Evolutionary conservation across 352 stramenopile species (phyloP).

Genomic region (Elongisporangium prolatum): DNA sequence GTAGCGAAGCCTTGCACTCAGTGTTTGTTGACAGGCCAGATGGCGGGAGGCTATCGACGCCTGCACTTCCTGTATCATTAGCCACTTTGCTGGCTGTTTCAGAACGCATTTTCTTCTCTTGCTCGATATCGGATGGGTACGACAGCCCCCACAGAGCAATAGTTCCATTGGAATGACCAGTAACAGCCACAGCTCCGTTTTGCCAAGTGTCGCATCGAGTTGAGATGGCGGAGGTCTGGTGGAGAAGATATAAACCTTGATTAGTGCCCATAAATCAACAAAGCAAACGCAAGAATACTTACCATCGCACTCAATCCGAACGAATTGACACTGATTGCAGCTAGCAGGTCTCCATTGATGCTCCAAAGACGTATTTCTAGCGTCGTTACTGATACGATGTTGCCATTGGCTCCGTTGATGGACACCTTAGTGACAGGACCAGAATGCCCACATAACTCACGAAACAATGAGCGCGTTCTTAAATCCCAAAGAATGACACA

Average conservation of each 20-base stretch:
- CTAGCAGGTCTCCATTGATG: conserved; percentile 74
- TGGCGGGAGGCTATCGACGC: neutral
- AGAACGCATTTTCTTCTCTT: conserved; percentile 18
- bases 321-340: conserved; percentile 26
- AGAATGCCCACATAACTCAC: conserved; percentile 53
- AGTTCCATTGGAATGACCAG: conserved; percentile 63
- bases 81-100: neutral
- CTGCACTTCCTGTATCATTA: neutral
- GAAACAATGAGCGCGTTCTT: conserved; percentile 45
- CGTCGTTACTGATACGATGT: conserved; percentile 46
- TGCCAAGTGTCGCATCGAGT: conserved; percentile 78
- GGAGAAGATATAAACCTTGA: conserved; percentile 1
- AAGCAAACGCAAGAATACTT: conserved; percentile 8
- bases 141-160: conserved; percentile 66
- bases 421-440: conserved; percentile 42
- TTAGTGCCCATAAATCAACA: neutral
- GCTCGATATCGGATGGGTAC: conserved; percentile 51
- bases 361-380: conserved; percentile 67
- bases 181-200: conserved; percentile 56
- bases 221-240: conserved; percentile 47
- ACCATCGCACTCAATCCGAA: conserved; percentile 57
- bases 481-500: conserved; percentile 70
- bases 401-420: conserved; percentile 68
- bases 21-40: neutral
- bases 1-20: neutral